Evolutionary conservation across 371 early-diverging fungal species (phyloP), one percentile per base, ranked within the genome.

Genomic region (Smittium mucronatum): DNA sequence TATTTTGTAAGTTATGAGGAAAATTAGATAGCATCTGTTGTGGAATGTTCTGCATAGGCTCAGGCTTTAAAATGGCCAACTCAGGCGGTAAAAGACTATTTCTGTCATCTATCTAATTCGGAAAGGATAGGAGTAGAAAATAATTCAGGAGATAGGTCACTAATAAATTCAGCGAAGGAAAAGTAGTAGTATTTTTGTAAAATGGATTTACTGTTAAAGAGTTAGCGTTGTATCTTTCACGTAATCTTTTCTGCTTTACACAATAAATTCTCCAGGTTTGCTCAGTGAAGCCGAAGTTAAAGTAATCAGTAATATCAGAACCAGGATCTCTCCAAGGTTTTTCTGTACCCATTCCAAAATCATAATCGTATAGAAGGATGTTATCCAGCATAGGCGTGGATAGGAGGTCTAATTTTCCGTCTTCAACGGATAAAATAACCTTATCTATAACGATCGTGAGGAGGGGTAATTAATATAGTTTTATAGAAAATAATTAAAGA

Each of bases 231-330:
- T 71, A 74, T 57, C 87, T 84, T 26, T 84, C 82, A 2, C 90
- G 76, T 32, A 87, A 57, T 58, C 78, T 74, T 74, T 81, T 86
- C 76, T 94, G 93, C 76, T 87, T 89, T n/a, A 71, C 71, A 73
- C 87, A 85, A 74, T 93, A 94, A 31, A 81, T 75, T 72, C 82
- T 84, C 94, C 94, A 94, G 0, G 88, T 89, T 34, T 78, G 77
- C 76, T 94, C 93, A 74, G 84, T 89, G 76, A 94, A 93, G 8
- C 94, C 94, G 79, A 88, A 94, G 80, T 94, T 94, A 77, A 94
- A 94, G 80, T 93, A 94, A 75, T 94, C 94, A 2, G 92, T 90
- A 35, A 93, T 84, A 72, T 94, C 94, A 5, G 91, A 86, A 1
- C 94, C 94, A 60, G 93, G 93, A 61, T 86, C 87, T 28, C 86